These are phyloP conservation scores for Phytopythium mirpurense DNA, from an alignment of 352 stramenopile species.

Conservation along the genomic window DNA sequence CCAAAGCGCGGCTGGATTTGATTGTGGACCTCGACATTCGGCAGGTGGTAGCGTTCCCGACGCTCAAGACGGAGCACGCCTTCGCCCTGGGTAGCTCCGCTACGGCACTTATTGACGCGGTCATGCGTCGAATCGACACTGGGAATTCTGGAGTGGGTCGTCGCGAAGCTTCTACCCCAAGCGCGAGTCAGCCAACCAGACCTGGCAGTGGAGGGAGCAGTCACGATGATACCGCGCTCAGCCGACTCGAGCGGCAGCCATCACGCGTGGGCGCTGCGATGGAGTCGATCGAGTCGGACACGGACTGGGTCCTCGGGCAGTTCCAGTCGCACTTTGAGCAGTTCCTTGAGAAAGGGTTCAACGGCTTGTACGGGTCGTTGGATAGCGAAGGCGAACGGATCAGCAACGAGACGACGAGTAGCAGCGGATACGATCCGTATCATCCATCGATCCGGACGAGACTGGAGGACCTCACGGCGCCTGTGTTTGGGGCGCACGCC, in stretches of 20 bases:
- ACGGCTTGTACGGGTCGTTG: conserved; percentile 8
- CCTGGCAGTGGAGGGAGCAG: neutral
- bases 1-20: conserved; percentile 41
- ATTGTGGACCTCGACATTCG: conserved; percentile 58
- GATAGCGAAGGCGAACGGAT: conserved; percentile 8
- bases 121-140: conserved; percentile 23
- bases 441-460: conserved; percentile 40
- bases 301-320: conserved; percentile 54
- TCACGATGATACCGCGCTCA: conserved; percentile 7
- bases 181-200: no score
- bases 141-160: neutral
- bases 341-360: conserved; percentile 38
- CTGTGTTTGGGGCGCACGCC: conserved; percentile 34
- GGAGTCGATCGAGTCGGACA: conserved; percentile 27
- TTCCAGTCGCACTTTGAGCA: conserved; percentile 64
- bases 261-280: conserved; percentile 8
- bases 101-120: conserved; percentile 20
- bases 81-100: conserved; percentile 48
- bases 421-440: conserved; percentile 19
- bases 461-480: conserved; percentile 44
- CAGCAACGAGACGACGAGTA: neutral
- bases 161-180: neutral
- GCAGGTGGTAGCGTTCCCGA: conserved; percentile 47
- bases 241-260: conserved; percentile 3
- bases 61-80: conserved; percentile 38